A percentile compares a stretch with the other conserved stretches of the same genome.
phyloP scores from a whole-genome alignment of 202 grass and related monocot species.

The Bolboschoenoplectus hybrid region DNA sequence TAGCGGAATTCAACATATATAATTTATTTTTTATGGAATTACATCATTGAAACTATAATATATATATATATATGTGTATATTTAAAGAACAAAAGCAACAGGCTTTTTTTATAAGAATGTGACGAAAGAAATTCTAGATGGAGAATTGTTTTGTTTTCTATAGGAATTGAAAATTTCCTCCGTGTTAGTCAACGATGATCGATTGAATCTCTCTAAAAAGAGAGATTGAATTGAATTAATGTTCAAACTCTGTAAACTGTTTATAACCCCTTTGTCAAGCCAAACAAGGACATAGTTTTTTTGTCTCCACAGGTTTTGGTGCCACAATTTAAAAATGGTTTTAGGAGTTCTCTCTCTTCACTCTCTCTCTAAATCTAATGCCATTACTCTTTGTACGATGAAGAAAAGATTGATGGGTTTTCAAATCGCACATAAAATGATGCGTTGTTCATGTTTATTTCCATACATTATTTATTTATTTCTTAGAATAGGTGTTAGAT shows the following conservation, averaged over 20 bases:
- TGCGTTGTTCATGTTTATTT: no score
- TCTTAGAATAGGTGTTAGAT: no score
- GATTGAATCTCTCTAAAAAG: not conserved
- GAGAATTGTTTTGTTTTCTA: slow-evolving; percentile 1
- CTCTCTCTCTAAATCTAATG: not conserved
- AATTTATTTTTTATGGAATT: not conserved
- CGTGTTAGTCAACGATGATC: not conserved
- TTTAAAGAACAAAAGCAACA: not conserved
- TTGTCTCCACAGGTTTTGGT: not conserved
- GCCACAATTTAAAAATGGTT: not conserved
- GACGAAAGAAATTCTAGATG: not conserved
- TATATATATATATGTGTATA: no score
- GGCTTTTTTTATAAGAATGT: not conserved
- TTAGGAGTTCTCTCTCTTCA: not conserved
- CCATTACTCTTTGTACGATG: no score
- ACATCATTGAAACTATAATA: not conserved
- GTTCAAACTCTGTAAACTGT: not conserved
- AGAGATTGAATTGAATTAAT: not conserved
- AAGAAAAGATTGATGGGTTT: no score
- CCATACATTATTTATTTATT: no score
- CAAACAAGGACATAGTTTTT: not conserved
- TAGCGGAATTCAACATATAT: not conserved
- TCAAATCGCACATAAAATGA: no score
- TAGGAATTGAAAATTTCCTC: not conserved
- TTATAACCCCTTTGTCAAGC: not conserved